Evolutionary conservation across 176 grass and related monocot species (phyloP).

Genomic region (Thinopyrum elongatum): DNA sequence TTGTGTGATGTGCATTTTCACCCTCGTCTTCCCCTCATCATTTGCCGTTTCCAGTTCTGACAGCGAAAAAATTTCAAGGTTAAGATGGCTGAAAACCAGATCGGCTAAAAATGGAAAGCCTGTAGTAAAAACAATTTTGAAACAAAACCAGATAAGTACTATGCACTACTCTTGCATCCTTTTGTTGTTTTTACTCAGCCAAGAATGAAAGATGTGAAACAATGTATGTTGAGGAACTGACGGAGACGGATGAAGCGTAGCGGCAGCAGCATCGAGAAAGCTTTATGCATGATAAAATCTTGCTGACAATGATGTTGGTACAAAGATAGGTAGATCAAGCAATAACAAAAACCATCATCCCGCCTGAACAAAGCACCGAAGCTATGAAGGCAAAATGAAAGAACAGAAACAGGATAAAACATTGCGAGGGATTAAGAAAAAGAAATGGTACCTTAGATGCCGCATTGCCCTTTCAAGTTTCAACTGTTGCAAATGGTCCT

Average conservation of each 20-base stretch:
- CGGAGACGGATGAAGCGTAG: not conserved
- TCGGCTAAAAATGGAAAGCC: no score
- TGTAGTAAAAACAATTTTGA: no score
- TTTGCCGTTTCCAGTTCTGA: not conserved
- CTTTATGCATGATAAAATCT: no score
- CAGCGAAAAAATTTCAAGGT: not conserved
- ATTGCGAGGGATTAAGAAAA: not conserved
- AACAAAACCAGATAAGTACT: no score
- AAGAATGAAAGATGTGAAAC: not conserved
- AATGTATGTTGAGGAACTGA: not conserved
- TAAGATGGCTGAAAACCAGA: no score
- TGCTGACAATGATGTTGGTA: not conserved
- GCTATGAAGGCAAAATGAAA: not conserved
- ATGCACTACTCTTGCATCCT: no score
- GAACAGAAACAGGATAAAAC: not conserved
- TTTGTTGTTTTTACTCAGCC: no score
- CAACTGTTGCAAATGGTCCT: not conserved
- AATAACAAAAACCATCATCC: not conserved
- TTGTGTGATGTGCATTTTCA: no score
- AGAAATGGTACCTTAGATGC: not conserved
- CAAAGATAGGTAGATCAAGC: not conserved
- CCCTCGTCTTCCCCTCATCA: not conserved
- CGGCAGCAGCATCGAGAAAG: not conserved
- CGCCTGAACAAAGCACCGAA: not conserved
- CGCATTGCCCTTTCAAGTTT: not conserved